A percentile compares a stretch with the other conserved stretches of the same genome.
Conservation (phyloP, 2,329 filamentous ascomycete genomes). For the Ilyonectria robusta region DNA sequence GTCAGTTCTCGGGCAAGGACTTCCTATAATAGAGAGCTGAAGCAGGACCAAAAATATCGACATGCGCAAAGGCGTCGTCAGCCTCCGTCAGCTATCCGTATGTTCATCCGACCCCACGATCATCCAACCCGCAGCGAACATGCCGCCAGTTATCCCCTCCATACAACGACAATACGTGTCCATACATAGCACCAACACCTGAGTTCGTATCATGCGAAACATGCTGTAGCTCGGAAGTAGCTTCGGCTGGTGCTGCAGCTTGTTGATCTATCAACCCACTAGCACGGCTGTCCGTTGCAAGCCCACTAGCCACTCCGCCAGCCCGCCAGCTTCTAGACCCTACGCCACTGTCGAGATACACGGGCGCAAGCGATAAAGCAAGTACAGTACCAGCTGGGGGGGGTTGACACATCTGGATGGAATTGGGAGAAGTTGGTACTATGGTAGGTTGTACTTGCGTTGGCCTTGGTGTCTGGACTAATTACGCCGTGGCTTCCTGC, state of each 20-base stretch:
- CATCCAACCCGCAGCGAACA: conserved; percentile 12
- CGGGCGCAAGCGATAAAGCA: neutral
- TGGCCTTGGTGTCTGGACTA: conserved; percentile 1
- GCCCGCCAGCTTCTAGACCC: conserved; percentile 12
- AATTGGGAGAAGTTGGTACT: neutral
- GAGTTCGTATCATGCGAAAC: neutral
- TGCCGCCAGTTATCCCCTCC: neutral
- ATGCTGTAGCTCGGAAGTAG: neutral
- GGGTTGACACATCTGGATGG: neutral
- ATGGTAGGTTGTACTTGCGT: neutral
- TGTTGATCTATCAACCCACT: conserved; percentile 6
- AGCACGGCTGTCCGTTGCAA: conserved; percentile 8
- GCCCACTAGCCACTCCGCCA: conserved; percentile 11
- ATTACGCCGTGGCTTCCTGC: neutral
- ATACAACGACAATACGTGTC: conserved; percentile 13
- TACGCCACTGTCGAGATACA: conserved; percentile 5
- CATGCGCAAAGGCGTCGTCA: conserved; percentile 25
- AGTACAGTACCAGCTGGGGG: neutral
- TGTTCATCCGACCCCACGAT: conserved; percentile 16
- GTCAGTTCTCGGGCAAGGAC: neutral
- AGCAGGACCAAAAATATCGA: conserved; percentile 7
- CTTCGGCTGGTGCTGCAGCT: neutral
- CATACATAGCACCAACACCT: neutral
- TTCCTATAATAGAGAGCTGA: neutral
- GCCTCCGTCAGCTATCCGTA: conserved; percentile 14